Conservation (phyloP, 768 basidiomycete genomes). For the Phanerodontia chrysosporium region DNA sequence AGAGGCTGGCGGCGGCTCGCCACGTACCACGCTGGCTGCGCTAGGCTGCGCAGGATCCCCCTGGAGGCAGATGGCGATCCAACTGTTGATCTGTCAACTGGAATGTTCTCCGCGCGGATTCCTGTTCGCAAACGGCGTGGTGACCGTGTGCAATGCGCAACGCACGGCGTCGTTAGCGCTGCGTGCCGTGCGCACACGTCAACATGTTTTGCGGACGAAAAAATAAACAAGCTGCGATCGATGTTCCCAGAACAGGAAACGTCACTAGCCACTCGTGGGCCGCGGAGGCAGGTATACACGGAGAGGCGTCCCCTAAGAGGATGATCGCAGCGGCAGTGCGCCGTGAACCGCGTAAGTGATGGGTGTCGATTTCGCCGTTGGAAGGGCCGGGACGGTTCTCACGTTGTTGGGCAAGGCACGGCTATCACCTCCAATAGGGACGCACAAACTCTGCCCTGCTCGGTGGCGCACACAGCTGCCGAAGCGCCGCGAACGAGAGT, state of each 20-base stretch:
- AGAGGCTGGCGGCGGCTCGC: too few relatives aligned
- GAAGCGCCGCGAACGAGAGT: not conserved
- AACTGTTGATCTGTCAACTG: too few relatives aligned
- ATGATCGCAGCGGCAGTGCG: conserved; percentile 81
- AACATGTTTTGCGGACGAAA: not conserved
- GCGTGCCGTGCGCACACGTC: not conserved
- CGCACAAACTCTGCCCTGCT: not conserved
- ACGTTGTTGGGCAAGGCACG: not conserved
- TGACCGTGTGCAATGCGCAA: not conserved
- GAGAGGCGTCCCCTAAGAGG: too few relatives aligned
- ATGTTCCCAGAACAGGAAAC: conserved; percentile 54
- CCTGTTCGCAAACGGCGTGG: not conserved
- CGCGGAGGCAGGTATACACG: too few relatives aligned
- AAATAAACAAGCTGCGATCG: conserved; percentile 32
- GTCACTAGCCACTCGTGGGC: too few relatives aligned
- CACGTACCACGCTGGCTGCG: too few relatives aligned
- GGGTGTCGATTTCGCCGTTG: conserved; percentile 46
- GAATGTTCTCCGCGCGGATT: too few relatives aligned
- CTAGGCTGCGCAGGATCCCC: too few relatives aligned
- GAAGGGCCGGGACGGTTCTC: conserved; percentile 70
- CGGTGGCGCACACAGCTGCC: not conserved
- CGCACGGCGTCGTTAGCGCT: not conserved
- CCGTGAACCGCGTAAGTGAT: conserved; percentile 86
- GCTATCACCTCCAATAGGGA: not conserved
- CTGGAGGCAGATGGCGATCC: too few relatives aligned